Conservation (phyloP, 208 protist species). For the Trichomonas tenax region DNA sequence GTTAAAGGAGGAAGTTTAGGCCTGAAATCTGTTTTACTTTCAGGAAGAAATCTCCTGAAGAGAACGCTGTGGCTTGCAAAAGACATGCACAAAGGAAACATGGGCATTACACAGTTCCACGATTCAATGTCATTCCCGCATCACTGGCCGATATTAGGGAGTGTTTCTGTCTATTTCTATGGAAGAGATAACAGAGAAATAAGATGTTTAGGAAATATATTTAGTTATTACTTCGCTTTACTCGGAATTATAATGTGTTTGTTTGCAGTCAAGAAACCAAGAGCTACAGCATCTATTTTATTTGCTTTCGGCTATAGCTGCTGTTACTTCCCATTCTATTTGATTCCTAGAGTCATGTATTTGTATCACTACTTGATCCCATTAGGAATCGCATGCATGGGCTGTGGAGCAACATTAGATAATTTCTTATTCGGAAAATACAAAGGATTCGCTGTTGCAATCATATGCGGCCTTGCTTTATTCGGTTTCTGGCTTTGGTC, state of each 20-base stretch:
- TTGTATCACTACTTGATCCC: background rate
- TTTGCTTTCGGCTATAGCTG: background rate
- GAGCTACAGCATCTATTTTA: background rate
- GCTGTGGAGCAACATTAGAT: background rate
- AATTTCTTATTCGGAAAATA: background rate
- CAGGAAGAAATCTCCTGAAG: background rate
- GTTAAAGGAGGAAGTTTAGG: background rate
- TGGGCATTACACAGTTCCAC: background rate
- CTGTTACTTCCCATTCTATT: background rate
- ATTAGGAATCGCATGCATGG: background rate
- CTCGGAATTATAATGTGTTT: background rate
- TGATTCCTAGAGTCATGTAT: background rate
- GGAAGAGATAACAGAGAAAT: background rate
- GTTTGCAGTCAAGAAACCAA: background rate
- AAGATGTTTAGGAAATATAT: background rate
- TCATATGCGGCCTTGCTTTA: background rate
- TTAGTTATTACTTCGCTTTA: background rate
- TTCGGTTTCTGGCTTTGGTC: conserved; percentile 3
- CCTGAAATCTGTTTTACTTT: background rate
- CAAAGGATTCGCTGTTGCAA: background rate
- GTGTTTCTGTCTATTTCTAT: background rate
- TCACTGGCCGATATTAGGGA: background rate
- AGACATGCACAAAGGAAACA: background rate
- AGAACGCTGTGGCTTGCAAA: background rate
- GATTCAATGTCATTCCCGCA: background rate